Percentiles rank a stretch among this genome's conserved stretches.
These are phyloP conservation scores for Paraconiothyrium sp. DNA, from an alignment of 2,329 filamentous ascomycete species.

Conservation along the genomic window DNA sequence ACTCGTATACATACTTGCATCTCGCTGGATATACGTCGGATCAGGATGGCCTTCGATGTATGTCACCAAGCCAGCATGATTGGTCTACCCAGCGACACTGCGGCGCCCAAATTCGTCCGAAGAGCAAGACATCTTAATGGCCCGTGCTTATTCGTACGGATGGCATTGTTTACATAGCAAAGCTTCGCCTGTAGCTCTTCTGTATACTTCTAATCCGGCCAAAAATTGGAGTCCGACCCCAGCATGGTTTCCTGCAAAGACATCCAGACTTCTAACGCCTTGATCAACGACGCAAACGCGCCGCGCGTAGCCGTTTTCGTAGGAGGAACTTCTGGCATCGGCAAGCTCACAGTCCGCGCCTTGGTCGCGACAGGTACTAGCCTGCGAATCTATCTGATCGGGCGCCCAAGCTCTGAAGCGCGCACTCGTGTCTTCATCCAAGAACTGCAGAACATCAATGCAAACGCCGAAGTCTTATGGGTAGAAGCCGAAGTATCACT, in stretches of 20 bases:
- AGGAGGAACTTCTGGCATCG: slow-evolving; percentile 60
- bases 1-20: neutral
- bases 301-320: slow-evolving; percentile 28
- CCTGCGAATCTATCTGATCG: slow-evolving; percentile 56
- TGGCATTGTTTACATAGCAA: neutral
- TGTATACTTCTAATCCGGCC: neutral
- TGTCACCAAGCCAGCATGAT: neutral
- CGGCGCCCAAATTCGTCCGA: neutral
- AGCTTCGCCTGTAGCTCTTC: neutral
- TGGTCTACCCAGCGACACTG: neutral
- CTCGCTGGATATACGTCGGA: too few species aligned
- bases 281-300: slow-evolving; percentile 48
- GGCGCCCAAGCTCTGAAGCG: slow-evolving; percentile 51
- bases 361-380: slow-evolving; percentile 49
- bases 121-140: neutral
- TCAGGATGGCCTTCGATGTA: neutral
- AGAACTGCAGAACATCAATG: slow-evolving; percentile 49
- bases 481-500: slow-evolving; percentile 57
- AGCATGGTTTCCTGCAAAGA: slow-evolving; percentile 14
- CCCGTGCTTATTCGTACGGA: neutral
- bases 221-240: neutral
- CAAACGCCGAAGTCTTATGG: slow-evolving; percentile 56
- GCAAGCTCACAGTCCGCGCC: slow-evolving; percentile 52
- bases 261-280: slow-evolving; percentile 9
- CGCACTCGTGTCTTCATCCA: slow-evolving; percentile 46